phyloP scores from a whole-genome alignment of 305 asterid genomes.

The Solanum chacoense region DNA sequence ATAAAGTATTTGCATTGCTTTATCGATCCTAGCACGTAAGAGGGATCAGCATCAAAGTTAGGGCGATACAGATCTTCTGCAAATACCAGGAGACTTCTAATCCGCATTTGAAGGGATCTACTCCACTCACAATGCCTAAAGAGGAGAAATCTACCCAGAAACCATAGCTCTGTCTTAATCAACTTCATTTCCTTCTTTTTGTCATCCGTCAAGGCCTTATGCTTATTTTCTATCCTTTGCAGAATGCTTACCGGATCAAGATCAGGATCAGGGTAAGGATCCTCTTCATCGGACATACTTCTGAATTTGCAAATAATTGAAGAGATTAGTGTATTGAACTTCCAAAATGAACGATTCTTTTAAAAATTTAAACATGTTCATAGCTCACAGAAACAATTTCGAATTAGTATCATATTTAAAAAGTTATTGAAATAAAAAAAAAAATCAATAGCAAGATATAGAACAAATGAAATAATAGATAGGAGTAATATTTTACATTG shows the following conservation, averaged over 20 bases:
- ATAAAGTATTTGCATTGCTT: not conserved
- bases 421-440: not conserved
- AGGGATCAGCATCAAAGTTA: not conserved
- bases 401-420: not conserved
- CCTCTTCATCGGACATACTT: not conserved
- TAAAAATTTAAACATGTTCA: not conserved
- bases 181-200: not conserved
- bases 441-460: too few species aligned
- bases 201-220: not conserved
- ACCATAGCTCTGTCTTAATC: not conserved
- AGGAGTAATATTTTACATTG: too few species aligned
- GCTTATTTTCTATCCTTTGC: not conserved
- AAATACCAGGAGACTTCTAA: not conserved
- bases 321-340: not conserved
- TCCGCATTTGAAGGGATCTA: not conserved
- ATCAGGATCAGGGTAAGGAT: not conserved
- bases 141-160: not conserved
- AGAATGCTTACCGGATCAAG: not conserved
- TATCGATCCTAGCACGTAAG: not conserved
- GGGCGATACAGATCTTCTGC: not conserved
- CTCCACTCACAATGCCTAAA: rapidly evolving
- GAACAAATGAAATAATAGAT: too few species aligned
- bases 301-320: not conserved
- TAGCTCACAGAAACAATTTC: not conserved
- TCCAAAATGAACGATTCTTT: not conserved